phyloP scores from a whole-genome alignment of 305 asterid genomes.

The Rubia occidens region DNA sequence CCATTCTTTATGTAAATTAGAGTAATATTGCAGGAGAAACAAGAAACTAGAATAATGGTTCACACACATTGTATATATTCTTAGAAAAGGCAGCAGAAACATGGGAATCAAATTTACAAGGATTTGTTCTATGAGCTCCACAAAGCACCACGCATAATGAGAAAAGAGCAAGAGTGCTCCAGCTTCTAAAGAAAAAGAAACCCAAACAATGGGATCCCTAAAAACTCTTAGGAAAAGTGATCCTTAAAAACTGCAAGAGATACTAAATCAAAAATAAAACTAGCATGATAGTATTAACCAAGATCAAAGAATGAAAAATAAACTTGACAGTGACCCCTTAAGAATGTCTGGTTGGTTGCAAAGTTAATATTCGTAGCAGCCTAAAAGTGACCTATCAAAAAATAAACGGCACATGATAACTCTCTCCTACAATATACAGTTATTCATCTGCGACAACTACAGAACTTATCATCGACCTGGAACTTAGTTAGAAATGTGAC shows the following conservation, averaged over 20 bases:
- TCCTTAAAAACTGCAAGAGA: neutral
- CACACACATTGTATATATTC: neutral
- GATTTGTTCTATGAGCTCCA: neutral
- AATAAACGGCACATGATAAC: neutral
- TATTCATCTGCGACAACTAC: neutral
- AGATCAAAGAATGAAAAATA: neutral
- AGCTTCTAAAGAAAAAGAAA: neutral
- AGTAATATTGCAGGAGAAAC: neutral
- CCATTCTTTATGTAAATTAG: constrained; percentile 1
- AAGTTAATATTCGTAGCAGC: neutral
- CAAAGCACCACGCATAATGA: constrained; percentile 1
- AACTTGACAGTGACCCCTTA: neutral
- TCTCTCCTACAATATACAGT: neutral
- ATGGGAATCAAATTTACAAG: neutral
- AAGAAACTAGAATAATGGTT: neutral
- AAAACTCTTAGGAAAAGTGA: neutral
- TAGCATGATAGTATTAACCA: no score
- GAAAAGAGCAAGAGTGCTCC: neutral
- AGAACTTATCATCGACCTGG: neutral
- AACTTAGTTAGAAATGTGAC: neutral
- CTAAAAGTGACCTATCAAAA: neutral
- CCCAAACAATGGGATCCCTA: neutral
- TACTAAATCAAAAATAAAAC: neutral
- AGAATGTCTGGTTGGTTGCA: neutral
- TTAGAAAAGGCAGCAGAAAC: neutral